Conservation (phyloP, 2,329 filamentous ascomycete species). For the Cladophialophora bantiana region DNA sequence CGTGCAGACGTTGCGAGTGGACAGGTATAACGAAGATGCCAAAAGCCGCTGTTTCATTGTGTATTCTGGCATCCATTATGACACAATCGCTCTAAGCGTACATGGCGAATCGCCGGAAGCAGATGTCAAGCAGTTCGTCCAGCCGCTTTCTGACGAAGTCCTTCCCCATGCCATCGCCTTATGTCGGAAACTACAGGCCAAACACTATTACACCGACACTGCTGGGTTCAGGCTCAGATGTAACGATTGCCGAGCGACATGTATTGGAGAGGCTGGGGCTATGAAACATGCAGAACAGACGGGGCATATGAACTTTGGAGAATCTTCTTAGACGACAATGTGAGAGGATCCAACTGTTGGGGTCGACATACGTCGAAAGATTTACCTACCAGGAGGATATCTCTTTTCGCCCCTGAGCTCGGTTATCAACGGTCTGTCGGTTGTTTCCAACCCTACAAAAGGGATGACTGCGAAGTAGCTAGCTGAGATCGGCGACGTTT, state of each 20-base stretch:
- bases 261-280: conserved; percentile 56
- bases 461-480: neutral
- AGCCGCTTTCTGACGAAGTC: conserved; percentile 59
- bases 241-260: conserved; percentile 61
- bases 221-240: conserved; percentile 79
- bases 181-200: conserved; percentile 70
- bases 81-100: conserved; percentile 79
- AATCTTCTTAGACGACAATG: conserved; percentile 45
- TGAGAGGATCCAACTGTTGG: neutral
- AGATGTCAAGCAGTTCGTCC: conserved; percentile 78
- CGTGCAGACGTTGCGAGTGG: conserved; percentile 71
- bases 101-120: conserved; percentile 71
- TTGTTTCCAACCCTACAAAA: neutral
- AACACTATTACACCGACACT: conserved; percentile 89
- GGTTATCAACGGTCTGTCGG: neutral
- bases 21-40: conserved; percentile 79
- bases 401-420: neutral
- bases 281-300: conserved; percentile 55
- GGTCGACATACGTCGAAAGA: neutral
- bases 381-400: neutral
- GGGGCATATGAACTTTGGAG: conserved; percentile 59
- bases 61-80: conserved; percentile 93
- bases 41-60: conserved; percentile 72
- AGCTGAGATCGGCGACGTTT: neutral
- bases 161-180: conserved; percentile 68